phyloP scores from a whole-genome alignment of 352 stramenopile genomes.

The Phytophthora pini region DNA sequence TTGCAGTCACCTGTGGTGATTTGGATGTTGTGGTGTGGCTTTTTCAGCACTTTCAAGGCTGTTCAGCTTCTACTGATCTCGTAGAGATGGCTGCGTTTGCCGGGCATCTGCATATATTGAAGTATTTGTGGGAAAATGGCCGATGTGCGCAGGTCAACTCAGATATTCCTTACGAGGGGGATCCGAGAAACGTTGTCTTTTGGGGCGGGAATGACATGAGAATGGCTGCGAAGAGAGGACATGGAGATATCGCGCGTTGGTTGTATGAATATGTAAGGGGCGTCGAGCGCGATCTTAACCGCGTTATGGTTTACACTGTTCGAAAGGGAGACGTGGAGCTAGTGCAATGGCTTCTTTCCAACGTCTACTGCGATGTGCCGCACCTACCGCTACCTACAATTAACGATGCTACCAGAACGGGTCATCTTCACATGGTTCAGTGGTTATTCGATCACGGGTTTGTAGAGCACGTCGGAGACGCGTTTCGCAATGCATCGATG shows the following conservation, averaged over 20 bases:
- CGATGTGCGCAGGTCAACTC: not conserved
- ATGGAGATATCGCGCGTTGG: constrained; percentile 30
- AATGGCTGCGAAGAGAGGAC: constrained; percentile 23
- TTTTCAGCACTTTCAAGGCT: constrained; percentile 29
- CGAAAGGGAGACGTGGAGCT: constrained; percentile 31
- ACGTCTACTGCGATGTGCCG: constrained; percentile 23
- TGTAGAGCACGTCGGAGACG: constrained; percentile 24
- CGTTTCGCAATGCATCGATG: constrained; percentile 39
- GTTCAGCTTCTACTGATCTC: constrained; percentile 6
- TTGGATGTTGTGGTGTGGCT: constrained; percentile 24
- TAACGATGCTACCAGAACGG: constrained; percentile 29
- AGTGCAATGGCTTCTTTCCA: constrained; percentile 34
- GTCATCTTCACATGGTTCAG: constrained; percentile 29
- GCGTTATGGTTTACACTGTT: constrained; percentile 31
- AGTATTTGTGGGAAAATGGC: constrained; percentile 22
- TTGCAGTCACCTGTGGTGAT: constrained; percentile 13
- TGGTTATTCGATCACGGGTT: constrained; percentile 36
- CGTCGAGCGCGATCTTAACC: constrained; percentile 18
- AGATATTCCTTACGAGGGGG: not conserved
- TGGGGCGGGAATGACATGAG: constrained; percentile 30
- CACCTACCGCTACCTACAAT: constrained; percentile 29
- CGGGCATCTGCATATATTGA: constrained; percentile 24
- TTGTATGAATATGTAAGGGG: constrained; percentile 20
- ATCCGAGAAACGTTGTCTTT: constrained; percentile 16
- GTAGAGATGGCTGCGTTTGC: constrained; percentile 16